Conservation (phyloP, 1,139 yeast species). For the Hanseniaspora uvarum region DNA sequence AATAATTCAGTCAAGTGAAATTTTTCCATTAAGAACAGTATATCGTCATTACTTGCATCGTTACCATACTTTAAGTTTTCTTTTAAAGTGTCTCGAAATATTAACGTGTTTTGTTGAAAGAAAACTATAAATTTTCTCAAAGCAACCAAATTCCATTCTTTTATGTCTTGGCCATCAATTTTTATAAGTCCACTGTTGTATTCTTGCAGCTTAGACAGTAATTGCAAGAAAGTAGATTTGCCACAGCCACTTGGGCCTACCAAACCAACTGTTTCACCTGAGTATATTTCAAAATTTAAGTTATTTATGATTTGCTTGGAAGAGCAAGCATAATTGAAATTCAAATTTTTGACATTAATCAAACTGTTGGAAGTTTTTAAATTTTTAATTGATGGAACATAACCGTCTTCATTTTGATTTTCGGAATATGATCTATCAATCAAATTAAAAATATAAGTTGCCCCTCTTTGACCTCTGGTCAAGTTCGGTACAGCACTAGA, state of each 20-base stretch:
- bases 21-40: constrained; percentile 36
- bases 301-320: constrained; percentile 32
- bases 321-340: constrained; percentile 40
- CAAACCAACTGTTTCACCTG: constrained; percentile 48
- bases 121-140: constrained; percentile 47
- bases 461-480: constrained; percentile 66
- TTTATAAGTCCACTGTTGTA: constrained; percentile 31
- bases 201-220: constrained; percentile 43
- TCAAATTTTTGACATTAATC: constrained; percentile 37
- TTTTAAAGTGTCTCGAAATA: constrained; percentile 56
- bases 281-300: constrained; percentile 36
- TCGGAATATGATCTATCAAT: constrained; percentile 27
- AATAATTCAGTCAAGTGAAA: constrained; percentile 48
- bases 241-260: constrained; percentile 77
- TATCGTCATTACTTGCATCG: constrained; percentile 31
- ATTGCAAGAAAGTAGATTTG: constrained; percentile 54
- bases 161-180: constrained; percentile 39
- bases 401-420: constrained; percentile 2
- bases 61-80: constrained; percentile 61
- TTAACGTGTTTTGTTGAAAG: constrained; percentile 57
- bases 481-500: constrained; percentile 63
- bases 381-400: constrained; percentile 20
- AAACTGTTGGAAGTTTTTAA: constrained; percentile 21
- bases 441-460: constrained; percentile 43
- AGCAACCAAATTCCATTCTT: constrained; percentile 38